A percentile compares a stretch with the other conserved stretches of the same genome.
Conservation (phyloP, 129 eudicot genomes). For the Tagetes patula region DNA sequence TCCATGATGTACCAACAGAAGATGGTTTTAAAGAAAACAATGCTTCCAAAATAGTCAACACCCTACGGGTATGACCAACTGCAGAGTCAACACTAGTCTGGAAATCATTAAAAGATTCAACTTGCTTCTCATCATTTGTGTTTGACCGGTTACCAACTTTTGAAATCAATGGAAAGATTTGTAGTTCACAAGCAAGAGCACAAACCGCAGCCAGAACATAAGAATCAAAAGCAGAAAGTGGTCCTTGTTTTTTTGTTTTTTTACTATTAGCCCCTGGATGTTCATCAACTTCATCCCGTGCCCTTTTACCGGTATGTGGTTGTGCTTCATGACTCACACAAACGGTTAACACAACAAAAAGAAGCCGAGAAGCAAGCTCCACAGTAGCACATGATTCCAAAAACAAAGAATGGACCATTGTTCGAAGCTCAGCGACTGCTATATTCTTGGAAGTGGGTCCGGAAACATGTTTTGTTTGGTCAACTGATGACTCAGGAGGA, state of each 20-base stretch:
- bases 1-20: conserved; percentile 91
- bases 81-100: conserved; percentile 69
- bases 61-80: conserved; percentile 73
- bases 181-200: conserved; percentile 91
- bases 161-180: conserved; percentile 71
- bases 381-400: conserved; percentile 74
- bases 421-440: conserved; percentile 98
- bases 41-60: conserved; percentile 66
- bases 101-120: conserved; percentile 46
- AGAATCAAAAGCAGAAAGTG: conserved; percentile 87
- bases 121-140: conserved; percentile 34
- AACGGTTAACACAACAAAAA: conserved; percentile 87
- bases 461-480: conserved; percentile 52
- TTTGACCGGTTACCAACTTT: conserved; percentile 48
- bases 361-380: conserved; percentile 93
- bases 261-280: conserved; percentile 27
- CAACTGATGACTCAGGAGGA: conserved; percentile 68
- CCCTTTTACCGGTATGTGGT: conserved; percentile 60
- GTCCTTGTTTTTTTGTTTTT: conserved; percentile 54
- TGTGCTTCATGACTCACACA: conserved; percentile 96
- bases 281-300: conserved; percentile 55
- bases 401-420: conserved; percentile 94
- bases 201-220: conserved; percentile 93
- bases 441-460: conserved; percentile 88
- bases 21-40: conserved; percentile 89